Evolutionary conservation across 2,329 filamentous ascomycete genomes (phyloP), one percentile per base, ranked within the genome.

Genomic region (Chaetothyriales sp.): DNA sequence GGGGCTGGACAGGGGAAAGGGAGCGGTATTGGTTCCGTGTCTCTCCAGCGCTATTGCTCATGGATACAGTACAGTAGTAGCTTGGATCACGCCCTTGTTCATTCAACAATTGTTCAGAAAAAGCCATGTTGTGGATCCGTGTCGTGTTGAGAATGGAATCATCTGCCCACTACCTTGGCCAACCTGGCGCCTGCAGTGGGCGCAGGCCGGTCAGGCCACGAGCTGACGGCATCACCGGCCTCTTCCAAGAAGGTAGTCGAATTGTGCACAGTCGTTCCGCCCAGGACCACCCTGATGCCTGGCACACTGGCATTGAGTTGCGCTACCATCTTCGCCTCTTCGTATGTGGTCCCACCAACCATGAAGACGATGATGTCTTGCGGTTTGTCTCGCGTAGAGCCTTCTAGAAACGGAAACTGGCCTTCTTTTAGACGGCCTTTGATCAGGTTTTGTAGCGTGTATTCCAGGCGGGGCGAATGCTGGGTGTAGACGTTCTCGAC

Each of bases 401-500:
- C 84, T 59, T 96, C 92, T 4, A 96, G 78, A 63, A 96, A 98
- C 0, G 92, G 93, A 63, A 94, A 96, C 55, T 92, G 80, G 57
- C 88, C 79, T 61, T 94, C 86, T 61, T 81, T 84, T 52, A 98
- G 69, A 26, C 85, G 80, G 0, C 92, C 93, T 64, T 95, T 95
- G 70, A 96, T 89, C 48, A 98, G 73, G 60, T 90, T 90, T 64
- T 95, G 90, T 18, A 98, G 70, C 0, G 88, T 96, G 20, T 78
- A 78, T 65, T 95, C 89, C 15, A 98, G 68, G 19, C 87, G 76
- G 0, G 93, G 88, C 5, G 87, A 93, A 66, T 98, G 92, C 65
- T 98, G 93, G 0, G 92, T 98, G 66, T 98, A 98, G 25, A 98
- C 92, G 61, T 98, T 98, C 66, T 98, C 93, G 1, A 98, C 92